Evolutionary conservation across 2,329 filamentous ascomycete genomes (phyloP).

Genomic region (Penicillium sp.): DNA sequence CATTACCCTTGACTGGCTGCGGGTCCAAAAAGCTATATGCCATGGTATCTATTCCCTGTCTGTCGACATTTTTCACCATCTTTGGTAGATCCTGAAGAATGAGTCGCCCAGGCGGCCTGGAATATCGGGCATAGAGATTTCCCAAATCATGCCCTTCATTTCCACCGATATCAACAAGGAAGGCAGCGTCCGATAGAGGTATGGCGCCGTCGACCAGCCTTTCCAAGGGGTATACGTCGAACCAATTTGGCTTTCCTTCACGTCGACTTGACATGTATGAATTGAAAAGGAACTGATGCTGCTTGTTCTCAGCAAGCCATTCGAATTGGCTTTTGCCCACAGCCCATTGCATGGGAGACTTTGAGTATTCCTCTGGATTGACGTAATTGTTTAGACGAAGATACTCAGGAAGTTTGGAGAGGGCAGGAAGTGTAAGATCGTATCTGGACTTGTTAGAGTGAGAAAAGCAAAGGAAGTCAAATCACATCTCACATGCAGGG

Average conservation of each 20-base stretch:
- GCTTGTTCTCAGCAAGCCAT: slow-evolving; percentile 28
- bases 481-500: slow-evolving; percentile 29
- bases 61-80: slow-evolving; percentile 17
- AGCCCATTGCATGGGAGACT: slow-evolving; percentile 33
- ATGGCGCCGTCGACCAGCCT: slow-evolving; percentile 23
- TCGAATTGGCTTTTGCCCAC: slow-evolving; percentile 37
- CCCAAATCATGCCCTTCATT: slow-evolving; percentile 42
- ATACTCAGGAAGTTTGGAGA: slow-evolving; percentile 34
- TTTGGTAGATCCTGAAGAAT: slow-evolving; percentile 44
- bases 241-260: slow-evolving; percentile 32
- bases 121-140: slow-evolving; percentile 31
- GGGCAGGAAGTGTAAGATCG: slow-evolving; percentile 32
- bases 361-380: slow-evolving; percentile 30
- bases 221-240: slow-evolving; percentile 33
- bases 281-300: slow-evolving; percentile 32
- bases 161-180: slow-evolving; percentile 47
- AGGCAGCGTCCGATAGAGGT: slow-evolving; percentile 25
- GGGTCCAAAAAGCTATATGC: slow-evolving; percentile 34
- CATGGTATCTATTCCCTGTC: slow-evolving; percentile 29
- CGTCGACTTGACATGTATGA: slow-evolving; percentile 37
- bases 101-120: slow-evolving; percentile 34
- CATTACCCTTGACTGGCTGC: slow-evolving; percentile 28
- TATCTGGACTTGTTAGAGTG: slow-evolving; percentile 10
- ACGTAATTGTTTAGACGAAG: slow-evolving; percentile 26
- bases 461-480: background rate